Evolutionary conservation across 2,329 filamentous ascomycete species (phyloP), one percentile per base, ranked within the genome.

Genomic region (Beauveria bassiana): DNA sequence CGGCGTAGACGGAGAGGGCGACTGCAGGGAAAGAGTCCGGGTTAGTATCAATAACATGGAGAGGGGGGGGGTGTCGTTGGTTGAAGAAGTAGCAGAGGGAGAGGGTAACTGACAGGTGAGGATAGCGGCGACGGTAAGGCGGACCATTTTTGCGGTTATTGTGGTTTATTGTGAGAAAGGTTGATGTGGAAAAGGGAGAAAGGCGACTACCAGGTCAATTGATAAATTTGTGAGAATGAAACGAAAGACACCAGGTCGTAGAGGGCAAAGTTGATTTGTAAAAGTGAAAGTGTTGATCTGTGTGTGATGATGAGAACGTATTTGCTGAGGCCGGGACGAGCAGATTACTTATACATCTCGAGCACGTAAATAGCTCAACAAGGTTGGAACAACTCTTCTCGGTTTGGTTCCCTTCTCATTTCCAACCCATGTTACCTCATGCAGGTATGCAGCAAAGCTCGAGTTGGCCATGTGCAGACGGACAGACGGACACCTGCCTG

Each of bases 131-230:
- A 68, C 56, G 46, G 66, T 53, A 61, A 70, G 66, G 65, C 64
- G 68, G 56, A 70, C 66, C 65, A 68, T 69, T 61, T 66, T 84
- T 79, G 42, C 62, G 24, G 47, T 52, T 43, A 6, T 34, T 34
- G 49, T 61, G 49, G 7, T 47, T 50, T 12, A 4, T 34, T 6
- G 16, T 28, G 49, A 24, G 34, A 50, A 16, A 49, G 24, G n/a
- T 42, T 26, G 49, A 61, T 16, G 4, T 1, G 24, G 55, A 56
- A 51, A 47, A 31, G 2, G 3, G 24, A 26, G 4, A n/a, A 26
- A 2, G 16, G 59, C 43, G 51, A 55, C 59, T 54, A 49, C 59
- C 59, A 55, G 51, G 59, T 46, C 59, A 43, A 28, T 47, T 47
- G 6, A 42, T 61, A 31, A 51, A 42, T 51, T 20, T 50, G 7